Evolutionary conservation across 2,329 filamentous ascomycete genomes (phyloP), one percentile per base, ranked within the genome.

Genomic region (Bipolaris oryzae): DNA sequence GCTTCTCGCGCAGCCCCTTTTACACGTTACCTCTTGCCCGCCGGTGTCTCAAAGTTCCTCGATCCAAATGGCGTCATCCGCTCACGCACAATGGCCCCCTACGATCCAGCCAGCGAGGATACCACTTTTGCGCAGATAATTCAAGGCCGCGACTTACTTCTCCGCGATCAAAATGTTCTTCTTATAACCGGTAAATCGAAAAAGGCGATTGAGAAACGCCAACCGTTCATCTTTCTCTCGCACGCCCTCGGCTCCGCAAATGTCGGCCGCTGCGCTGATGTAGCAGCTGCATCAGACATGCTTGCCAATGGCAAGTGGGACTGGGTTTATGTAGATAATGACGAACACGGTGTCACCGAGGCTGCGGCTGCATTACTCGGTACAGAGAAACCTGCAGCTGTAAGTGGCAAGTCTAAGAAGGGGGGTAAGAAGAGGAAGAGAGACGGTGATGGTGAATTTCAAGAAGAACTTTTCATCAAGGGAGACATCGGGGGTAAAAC

Each of bases 11-110:
- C 94, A 0, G 77, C 96, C 0, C 85, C 90, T 49, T 97, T 93
- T 90, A 79, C 84, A 7, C 85, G 87, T 0, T 98, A 96, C 69
- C 83, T 97, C 0, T 85, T 99, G 1, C 91, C 92, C 28, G 90
- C 94, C 0, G 95, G 95, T 0, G 85, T 91, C 60, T 96, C 91
- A 0, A 80, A 83, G 1, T 89, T 90, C 52, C 84, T 98, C 0
- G 87, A 88, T 20, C 69, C 72, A 10, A 60, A 61, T 13, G 89
- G 91, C 41, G 91, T 90, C 0, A 83, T 92, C 10, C 87, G 89
- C 41, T 96, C 92, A 1, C 85, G 94, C 21, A 84, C 82, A 7
- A 78, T 98, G 33, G 58, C 75, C 0, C 78, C 84, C 0, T 93
- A 80, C 61, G 68, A 89, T 63, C 79, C 87, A 4, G 83, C 87